Base-by-base conservation (phyloP, 1,284 basidiomycete species). In the Austroboletus novae-zelandiae region DNA sequence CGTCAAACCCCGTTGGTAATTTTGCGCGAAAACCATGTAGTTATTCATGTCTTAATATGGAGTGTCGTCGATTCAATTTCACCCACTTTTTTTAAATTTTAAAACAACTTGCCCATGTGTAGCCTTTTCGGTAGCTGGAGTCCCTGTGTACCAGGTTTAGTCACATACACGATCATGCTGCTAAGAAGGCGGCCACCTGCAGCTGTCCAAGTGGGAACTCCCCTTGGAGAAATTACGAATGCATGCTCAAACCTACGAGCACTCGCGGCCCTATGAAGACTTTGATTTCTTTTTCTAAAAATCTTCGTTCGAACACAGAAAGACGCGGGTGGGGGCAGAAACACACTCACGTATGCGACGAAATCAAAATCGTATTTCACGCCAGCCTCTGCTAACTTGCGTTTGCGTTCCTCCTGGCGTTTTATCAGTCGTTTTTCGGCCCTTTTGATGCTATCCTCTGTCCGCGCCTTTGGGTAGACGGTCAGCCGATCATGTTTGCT, bases 311-410 rank as follows among this genome's bases (percentile, higher is more conserved):
- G 47, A 41, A 31, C 15, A 30, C 10, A 8, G 29, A 8, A 41
- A 35, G 13, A 36, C 7, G 29, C 1, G 45, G 35, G 13, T 35
- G 18, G 45, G 20, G 31, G 6, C 10, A 36, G 37, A 39, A 34
- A 43, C 18, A 41, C 40, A 73, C 80, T 67, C 65, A 89, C 88
- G 69, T 90, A 91, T 65, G 78, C 76, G 49, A 82, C 81, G 32
- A 74, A 82, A 47, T 84, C 83, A 53, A 96, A 89, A 58, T 94
- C 84, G 66, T 99, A 99, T 45, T 90, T 81, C 67, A 99, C 98
- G 6, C 95, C 96, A 9, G 81, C 74, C 47, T 85, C 84, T 53
- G 80, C 80, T 53, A 99, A 74, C 72, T 91, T 92, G 40, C 82
- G 80, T 64, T 91, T 89, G 58, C 88, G 85, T 64, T 83, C 75